Base-by-base conservation (phyloP, 768 basidiomycete species). In the Pleurotus cornucopiae region DNA sequence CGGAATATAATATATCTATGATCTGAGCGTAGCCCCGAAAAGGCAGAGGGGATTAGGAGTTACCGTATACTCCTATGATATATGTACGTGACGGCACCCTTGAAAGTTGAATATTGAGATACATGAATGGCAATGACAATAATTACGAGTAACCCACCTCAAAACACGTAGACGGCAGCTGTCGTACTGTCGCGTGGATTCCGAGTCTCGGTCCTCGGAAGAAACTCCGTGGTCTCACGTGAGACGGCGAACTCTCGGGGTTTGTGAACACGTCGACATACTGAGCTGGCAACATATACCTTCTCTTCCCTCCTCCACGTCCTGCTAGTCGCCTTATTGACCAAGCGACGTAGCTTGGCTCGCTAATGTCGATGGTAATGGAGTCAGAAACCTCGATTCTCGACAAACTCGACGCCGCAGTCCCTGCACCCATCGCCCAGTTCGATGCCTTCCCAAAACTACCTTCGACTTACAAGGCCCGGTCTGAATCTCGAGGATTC, bases 401-500 rank as follows among this genome's bases (percentile, higher is more conserved):
- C 60, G 76, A 78, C 63, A 83, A 82, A 64, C 80, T 91, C 60
- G 87, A 90, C 69, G 68, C 76, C 13, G 76, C 78, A 26, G 81
- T 83, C 3, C 83, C 85, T n/a, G 74, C 76, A 5, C 79, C 83
- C n/a, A 73, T 93, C 39, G 79, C 83, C 37, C 73, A 83, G 59
- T 88, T 92, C 72, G 91, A 94, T 76, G 91, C 91, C 0, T 94
- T 94, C 66, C 88, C 90, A 47, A 92, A 94, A 70, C 76, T 93
- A 11, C 87, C 88, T 9, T 80, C 87, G 18, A 83, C 88, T 0
- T 95, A 93, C 81, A 90, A 87, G 68, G 67, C 85, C 25, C 84
- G 88, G 55, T 88, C 90, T 6, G 84, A 87, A 63, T 84, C 85
- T 5, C 83, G 93, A 37, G 92, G 93, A 9, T 83, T 93, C 69